phyloP scores from a whole-genome alignment of 495 filamentous ascomycete species.

The Lentithecium fluviatile region DNA sequence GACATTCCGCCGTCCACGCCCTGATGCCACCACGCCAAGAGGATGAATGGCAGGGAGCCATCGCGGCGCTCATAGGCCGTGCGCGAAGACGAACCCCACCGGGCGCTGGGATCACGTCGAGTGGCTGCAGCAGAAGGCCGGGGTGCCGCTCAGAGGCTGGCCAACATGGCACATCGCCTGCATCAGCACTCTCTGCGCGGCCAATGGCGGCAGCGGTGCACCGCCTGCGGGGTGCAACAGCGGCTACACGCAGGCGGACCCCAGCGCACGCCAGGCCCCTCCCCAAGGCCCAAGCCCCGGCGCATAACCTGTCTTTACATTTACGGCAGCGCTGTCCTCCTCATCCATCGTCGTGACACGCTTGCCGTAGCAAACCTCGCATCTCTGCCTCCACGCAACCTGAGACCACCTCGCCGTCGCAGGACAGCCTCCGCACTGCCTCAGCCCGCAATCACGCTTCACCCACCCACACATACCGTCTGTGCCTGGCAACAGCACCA shows the following conservation, averaged over 20 bases:
- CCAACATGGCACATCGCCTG: conserved; percentile 20
- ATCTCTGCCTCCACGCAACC: neutral
- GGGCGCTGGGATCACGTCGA: too few species aligned
- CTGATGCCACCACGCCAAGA: conserved; percentile 19
- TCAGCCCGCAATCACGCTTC: conserved; percentile 11
- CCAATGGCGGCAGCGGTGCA: neutral
- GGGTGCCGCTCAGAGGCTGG: conserved; percentile 2
- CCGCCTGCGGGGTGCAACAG: conserved; percentile 9
- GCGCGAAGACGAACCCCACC: too few species aligned
- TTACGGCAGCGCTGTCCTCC: conserved; percentile 22
- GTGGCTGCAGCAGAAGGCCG: neutral
- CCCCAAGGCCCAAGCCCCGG: conserved; percentile 2
- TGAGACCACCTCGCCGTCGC: conserved; percentile 8
- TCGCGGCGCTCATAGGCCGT: conserved; percentile 2
- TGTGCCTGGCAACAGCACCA: neutral
- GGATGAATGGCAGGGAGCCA: conserved; percentile 2
- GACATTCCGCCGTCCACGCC: too few species aligned
- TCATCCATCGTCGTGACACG: conserved; percentile 26
- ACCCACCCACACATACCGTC: too few species aligned
- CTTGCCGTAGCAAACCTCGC: conserved; percentile 4
- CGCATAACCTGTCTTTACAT: conserved; percentile 27
- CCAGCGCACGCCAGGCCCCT: neutral
- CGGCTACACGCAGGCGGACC: conserved; percentile 1
- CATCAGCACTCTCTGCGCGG: conserved; percentile 10
- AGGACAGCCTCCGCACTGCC: conserved; percentile 7